Evolutionary conservation across 768 basidiomycete genomes (phyloP).

Genomic region (Neoboletus subvelutipes): DNA sequence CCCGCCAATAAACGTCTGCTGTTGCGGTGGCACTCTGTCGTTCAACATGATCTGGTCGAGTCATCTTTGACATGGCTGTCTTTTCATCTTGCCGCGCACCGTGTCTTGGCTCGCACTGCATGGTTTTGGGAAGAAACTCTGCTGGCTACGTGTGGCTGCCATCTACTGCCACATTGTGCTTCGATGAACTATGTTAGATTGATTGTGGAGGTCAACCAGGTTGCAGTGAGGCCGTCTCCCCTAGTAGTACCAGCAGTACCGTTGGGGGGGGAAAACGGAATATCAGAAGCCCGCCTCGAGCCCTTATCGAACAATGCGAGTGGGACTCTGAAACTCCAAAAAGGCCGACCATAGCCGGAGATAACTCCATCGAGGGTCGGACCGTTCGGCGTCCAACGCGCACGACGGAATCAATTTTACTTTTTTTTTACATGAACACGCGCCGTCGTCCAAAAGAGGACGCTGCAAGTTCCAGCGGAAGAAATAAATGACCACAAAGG

Average conservation of each 20-base stretch:
- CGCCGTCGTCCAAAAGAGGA: slow-evolving; percentile 10
- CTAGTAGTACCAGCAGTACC: too few species aligned
- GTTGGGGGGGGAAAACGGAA: background rate
- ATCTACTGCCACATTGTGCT: slow-evolving; percentile 1
- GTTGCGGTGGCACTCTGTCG: slow-evolving; percentile 3
- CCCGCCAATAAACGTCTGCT: background rate
- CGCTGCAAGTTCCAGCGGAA: slow-evolving; percentile 1
- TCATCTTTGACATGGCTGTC: slow-evolving; percentile 1
- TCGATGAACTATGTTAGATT: background rate
- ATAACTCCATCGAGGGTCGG: slow-evolving; percentile 21
- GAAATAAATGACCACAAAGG: slow-evolving; percentile 22
- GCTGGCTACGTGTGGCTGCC: slow-evolving; percentile 1
- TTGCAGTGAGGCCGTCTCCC: background rate
- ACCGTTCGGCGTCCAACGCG: background rate
- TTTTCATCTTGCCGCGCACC: slow-evolving; percentile 3
- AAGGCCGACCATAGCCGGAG: background rate
- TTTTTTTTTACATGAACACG: slow-evolving; percentile 9
- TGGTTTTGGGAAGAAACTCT: background rate
- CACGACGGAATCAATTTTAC: background rate
- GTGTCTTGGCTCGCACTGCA: slow-evolving; percentile 1
- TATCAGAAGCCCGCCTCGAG: background rate
- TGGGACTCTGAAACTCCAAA: background rate
- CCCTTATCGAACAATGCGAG: slow-evolving; percentile 4
- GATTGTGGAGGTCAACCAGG: background rate
- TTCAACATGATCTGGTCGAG: background rate